These are phyloP conservation scores for Malus hybrid DNA, from an alignment of 331 rosid genomes.

Conservation along the genomic window DNA sequence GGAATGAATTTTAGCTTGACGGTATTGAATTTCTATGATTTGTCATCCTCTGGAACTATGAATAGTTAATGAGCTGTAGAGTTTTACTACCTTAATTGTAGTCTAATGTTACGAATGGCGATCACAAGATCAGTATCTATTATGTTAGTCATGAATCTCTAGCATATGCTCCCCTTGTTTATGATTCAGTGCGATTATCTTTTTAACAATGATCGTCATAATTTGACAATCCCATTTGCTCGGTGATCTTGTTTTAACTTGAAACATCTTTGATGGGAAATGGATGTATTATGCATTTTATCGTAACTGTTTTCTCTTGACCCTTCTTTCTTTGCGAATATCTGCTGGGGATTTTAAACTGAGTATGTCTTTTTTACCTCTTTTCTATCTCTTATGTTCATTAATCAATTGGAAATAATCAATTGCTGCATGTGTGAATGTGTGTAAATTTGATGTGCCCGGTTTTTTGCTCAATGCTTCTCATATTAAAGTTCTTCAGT, in stretches of 20 bases:
- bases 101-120: too few relatives aligned
- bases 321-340: slow-evolving; percentile 21
- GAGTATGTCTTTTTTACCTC: slow-evolving; percentile 42
- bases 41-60: background rate
- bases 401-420: background rate
- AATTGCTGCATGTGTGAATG: background rate
- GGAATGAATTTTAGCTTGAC: too few relatives aligned
- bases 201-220: background rate
- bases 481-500: slow-evolving; percentile 91
- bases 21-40: too few relatives aligned
- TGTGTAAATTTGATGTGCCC: background rate
- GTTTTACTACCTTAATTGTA: too few relatives aligned
- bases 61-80: too few relatives aligned
- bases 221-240: background rate
- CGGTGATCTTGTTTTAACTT: background rate
- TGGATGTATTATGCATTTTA: background rate
- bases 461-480: slow-evolving; percentile 67
- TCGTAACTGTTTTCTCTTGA: slow-evolving; percentile 43
- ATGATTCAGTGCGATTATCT: background rate
- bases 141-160: too few relatives aligned
- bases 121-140: too few relatives aligned
- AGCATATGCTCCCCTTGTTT: background rate
- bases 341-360: slow-evolving; percentile 20
- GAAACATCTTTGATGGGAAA: background rate
- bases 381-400: background rate